A percentile compares a stretch with the other conserved stretches of the same genome.
Evolutionary conservation across 768 basidiomycete species (phyloP).

Genomic region (Trametes cinnabarina): DNA sequence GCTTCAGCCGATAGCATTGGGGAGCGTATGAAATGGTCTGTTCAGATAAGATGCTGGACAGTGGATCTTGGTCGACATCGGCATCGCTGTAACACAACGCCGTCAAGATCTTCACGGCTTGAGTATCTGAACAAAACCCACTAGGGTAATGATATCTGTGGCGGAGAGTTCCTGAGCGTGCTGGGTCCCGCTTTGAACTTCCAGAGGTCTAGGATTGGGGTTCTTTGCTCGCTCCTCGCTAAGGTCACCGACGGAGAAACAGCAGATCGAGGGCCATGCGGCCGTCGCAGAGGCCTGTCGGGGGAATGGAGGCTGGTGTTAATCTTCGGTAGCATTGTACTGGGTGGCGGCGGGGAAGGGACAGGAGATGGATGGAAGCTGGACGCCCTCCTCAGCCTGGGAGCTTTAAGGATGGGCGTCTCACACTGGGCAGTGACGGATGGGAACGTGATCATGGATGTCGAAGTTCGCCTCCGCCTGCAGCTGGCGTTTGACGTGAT

Average conservation of each 20-base stretch:
- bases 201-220: slow-evolving; percentile 7
- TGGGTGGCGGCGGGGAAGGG: background rate
- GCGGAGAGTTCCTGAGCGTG: slow-evolving; percentile 11
- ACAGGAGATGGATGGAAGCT: background rate
- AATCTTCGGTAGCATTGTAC: slow-evolving; percentile 17
- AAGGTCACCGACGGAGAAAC: slow-evolving; percentile 5
- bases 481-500: slow-evolving; percentile 18
- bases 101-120: background rate
- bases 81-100: slow-evolving; percentile 4
- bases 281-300: slow-evolving; percentile 13
- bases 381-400: background rate
- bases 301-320: slow-evolving; percentile 13
- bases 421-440: background rate
- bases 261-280: slow-evolving; percentile 16
- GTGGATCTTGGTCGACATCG: slow-evolving; percentile 12
- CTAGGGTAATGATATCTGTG: slow-evolving; percentile 14
- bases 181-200: slow-evolving; percentile 4
- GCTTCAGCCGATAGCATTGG: slow-evolving; percentile 13
- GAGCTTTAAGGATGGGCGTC: slow-evolving; percentile 13
- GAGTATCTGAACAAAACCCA: background rate
- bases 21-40: slow-evolving; percentile 4
- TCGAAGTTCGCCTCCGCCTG: background rate
- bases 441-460: slow-evolving; percentile 13
- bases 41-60: slow-evolving; percentile 6
- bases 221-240: background rate